Evolutionary conservation across 345 rosid species (phyloP), one percentile per base, ranked within the genome.

Genomic region (Moringa oleifera): DNA sequence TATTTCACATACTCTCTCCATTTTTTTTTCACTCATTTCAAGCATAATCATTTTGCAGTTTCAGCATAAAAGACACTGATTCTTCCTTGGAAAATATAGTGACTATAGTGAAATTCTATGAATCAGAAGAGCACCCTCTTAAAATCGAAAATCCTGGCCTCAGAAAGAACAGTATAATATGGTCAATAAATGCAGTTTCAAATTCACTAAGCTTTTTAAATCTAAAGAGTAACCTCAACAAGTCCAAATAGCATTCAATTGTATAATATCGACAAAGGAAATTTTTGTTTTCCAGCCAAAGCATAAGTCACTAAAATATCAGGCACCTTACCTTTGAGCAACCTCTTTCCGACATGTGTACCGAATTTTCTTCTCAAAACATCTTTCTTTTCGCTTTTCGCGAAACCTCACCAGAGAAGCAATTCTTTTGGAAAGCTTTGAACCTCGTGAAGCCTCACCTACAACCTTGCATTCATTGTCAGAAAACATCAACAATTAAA

Each of bases 331-430:
- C 83, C 77, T 79, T 51, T 75, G 66, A 21, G 83, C 79, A 69
- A 79, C 83, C 58, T 75, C 83, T 61, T 73, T 73, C 62, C 77
- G 72, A 62, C 79, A 80, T 24, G 55, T 69, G 63, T 72, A 74
- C 10, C 70, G 70, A 36, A 79, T 79, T 73, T 71, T 79, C 71
- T 75, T 79, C 18, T 76, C 72, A 59, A 75, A 79, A 69, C 80
- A 75, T 73, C 80, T 73, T 51, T 75, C 80, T 62, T 79, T 79
- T 25, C 76, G 61, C 65, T 79, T 79, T 73, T 79, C 80, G 46
- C 80, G 80, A 22, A 79, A 79, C 55, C 78, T 68, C 21, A 79
- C 65, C 57, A 76, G 52, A 13, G 83, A 79, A 20, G 72, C 81
- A 62, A 74, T 60, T 77, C 84, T 74, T 69, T 50, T 67, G 9